Conservation (phyloP, 169 alveolate genomes). For the Babesia ovis region DNA sequence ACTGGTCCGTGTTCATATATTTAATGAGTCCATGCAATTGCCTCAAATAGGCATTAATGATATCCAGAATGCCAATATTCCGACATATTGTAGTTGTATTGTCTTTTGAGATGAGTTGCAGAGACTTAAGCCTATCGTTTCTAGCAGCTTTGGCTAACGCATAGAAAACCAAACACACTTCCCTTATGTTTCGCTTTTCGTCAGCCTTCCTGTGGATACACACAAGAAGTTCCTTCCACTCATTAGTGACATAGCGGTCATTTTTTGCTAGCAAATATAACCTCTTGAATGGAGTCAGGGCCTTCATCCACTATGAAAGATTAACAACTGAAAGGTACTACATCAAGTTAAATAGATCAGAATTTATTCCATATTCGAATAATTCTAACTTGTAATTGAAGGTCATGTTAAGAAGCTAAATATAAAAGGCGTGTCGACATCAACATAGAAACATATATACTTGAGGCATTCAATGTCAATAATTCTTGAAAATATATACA, state of each 20-base stretch:
- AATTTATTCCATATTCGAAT: too few relatives aligned
- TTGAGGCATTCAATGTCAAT: too few relatives aligned
- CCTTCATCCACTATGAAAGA: too few relatives aligned
- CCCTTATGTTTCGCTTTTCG: slow-evolving; percentile 25
- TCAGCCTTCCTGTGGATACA: slow-evolving; percentile 32
- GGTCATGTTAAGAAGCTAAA: too few relatives aligned
- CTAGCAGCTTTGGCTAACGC: slow-evolving; percentile 22
- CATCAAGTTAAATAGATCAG: too few relatives aligned
- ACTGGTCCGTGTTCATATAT: slow-evolving; percentile 36
- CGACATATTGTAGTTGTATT: neutral
- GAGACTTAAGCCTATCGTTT: neutral
- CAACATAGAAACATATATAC: too few relatives aligned
- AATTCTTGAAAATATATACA: too few relatives aligned
- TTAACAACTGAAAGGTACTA: too few relatives aligned
- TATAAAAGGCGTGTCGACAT: too few relatives aligned
- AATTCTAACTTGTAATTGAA: too few relatives aligned
- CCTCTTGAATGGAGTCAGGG: slow-evolving; percentile 12
- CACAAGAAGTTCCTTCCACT: slow-evolving; percentile 36
- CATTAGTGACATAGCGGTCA: neutral
- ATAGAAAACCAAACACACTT: slow-evolving; percentile 35
- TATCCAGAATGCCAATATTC: slow-evolving; percentile 15
- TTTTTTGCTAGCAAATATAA: slow-evolving; percentile 37
- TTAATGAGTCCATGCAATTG: slow-evolving; percentile 22
- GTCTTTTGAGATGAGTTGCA: slow-evolving; percentile 8
- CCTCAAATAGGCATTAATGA: slow-evolving; percentile 13